Evolutionary conservation across 148 eudicot genomes (phyloP), one percentile per base, ranked within the genome.

Genomic region (Oxyria digyna): DNA sequence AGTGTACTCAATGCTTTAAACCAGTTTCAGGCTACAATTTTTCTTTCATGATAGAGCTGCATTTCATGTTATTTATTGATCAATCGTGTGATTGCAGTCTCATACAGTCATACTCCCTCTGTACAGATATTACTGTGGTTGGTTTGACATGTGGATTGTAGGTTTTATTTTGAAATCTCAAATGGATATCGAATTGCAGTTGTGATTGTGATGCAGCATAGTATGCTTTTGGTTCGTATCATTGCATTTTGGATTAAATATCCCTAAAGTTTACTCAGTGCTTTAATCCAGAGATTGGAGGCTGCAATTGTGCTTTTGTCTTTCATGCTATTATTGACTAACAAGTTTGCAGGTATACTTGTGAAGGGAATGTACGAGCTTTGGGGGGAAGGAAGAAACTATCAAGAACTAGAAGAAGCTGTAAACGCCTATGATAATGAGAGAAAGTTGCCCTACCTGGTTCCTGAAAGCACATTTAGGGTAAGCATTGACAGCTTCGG

Each of bases 321-420:
- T 59, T 59, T 27, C 5, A 6, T 57, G 37, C 6, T 23, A 24
- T 57, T 75, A 23, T 65, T 71, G 38, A 59, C 72, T 59, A 37
- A 75, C 50, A 72, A 48, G 52, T 38, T 70, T 73, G 74, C 85
- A 95, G 99, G 99, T 74, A 95, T 95, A 78, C 97, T 95, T 76
- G 92, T 95, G 74, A 91, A 88, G 82, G 99, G 99, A 45, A 79
- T 95, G 68, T 91, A 85, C 78, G 99, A 95, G 78, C 75, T 95
- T 50, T 95, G 99, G 99, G 99, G 99, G 42, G 97, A 88, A 81
- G 97, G 96, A 74, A 79, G 71, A 35, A 71, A 72, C 45, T 94
- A 88, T 73, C 85, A 88, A 72, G 86, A 91, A 75, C 76, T 95
- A 42, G 93, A 95, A 79, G 93, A 84, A 79, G 79, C 96, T 27